Evolutionary conservation across 345 rosid species (phyloP).

Genomic region (Corchorus capsularis): DNA sequence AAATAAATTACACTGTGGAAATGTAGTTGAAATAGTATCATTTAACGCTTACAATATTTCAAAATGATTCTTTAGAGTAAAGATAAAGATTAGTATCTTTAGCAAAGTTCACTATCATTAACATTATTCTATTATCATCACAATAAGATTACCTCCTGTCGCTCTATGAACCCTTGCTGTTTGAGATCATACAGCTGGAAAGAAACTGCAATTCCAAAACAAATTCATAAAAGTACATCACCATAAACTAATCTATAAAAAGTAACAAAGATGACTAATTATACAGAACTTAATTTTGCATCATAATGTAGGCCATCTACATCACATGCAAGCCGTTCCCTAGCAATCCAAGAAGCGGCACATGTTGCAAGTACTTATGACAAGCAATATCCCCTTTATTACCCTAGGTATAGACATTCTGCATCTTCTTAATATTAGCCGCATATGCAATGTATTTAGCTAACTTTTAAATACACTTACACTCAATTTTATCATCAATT

Average conservation of each 20-base stretch:
- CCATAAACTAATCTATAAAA: neutral
- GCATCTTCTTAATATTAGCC: constrained; percentile 1
- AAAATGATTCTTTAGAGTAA: neutral
- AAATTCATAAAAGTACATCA: constrained; percentile 13
- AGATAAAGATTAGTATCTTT: neutral
- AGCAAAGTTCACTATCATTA: neutral
- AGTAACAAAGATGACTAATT: neutral
- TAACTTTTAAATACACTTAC: constrained; percentile 38
- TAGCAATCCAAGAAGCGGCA: neutral
- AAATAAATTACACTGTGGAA: no score
- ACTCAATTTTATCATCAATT: constrained; percentile 78
- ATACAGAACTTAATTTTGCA: neutral
- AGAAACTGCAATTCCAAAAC: constrained; percentile 63
- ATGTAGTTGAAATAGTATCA: neutral
- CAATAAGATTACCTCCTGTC: constrained; percentile 59
- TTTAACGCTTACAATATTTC: neutral
- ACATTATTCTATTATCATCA: neutral
- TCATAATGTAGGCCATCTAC: neutral
- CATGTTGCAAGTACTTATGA: neutral
- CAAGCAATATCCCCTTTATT: neutral
- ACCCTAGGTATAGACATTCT: neutral
- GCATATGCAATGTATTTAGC: neutral
- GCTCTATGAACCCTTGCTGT: constrained; percentile 89
- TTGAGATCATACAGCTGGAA: constrained; percentile 89
- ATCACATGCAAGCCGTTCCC: neutral